Evolutionary conservation across 2,329 filamentous ascomycete genomes (phyloP).

Genomic region (Aspergillus ochraceus): DNA sequence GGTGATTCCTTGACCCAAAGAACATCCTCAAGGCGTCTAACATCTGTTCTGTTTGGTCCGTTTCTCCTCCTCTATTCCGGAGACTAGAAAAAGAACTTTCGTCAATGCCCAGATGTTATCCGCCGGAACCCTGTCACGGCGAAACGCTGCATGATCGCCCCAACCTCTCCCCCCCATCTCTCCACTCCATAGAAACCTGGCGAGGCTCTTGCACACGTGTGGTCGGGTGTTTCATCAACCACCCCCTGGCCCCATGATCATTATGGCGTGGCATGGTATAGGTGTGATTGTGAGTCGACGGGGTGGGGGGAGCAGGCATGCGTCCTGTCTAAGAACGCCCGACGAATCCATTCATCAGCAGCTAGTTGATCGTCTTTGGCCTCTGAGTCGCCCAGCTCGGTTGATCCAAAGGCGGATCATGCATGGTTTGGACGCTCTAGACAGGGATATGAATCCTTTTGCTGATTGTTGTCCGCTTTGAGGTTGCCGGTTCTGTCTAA

Average conservation of each 20-base stretch:
- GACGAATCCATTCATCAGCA: conserved; percentile 3
- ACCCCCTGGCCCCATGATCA: not conserved
- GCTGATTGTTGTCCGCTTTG: not conserved
- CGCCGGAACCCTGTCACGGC: not conserved
- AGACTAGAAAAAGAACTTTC: not conserved
- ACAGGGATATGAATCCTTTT: not conserved
- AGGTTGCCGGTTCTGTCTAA: not conserved
- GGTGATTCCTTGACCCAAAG: not conserved
- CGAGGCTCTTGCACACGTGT: conserved; percentile 11
- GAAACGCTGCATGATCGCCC: conserved; percentile 7
- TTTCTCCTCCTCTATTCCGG: too few species aligned
- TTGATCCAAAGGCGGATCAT: not conserved
- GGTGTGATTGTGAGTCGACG: not conserved
- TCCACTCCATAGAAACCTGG: not conserved
- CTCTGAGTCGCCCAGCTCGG: not conserved
- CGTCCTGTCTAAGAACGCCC: not conserved
- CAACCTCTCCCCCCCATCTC: not conserved
- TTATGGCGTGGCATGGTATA: not conserved
- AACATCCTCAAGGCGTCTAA: not conserved
- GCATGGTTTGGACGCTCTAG: not conserved
- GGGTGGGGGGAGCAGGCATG: not conserved
- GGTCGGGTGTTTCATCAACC: conserved; percentile 10
- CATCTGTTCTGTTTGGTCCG: not conserved
- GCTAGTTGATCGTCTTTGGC: not conserved
- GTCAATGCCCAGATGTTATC: not conserved